These are phyloP conservation scores for Penicillium canariense DNA, from an alignment of 495 filamentous ascomycete genomes.

Conservation along the genomic window DNA sequence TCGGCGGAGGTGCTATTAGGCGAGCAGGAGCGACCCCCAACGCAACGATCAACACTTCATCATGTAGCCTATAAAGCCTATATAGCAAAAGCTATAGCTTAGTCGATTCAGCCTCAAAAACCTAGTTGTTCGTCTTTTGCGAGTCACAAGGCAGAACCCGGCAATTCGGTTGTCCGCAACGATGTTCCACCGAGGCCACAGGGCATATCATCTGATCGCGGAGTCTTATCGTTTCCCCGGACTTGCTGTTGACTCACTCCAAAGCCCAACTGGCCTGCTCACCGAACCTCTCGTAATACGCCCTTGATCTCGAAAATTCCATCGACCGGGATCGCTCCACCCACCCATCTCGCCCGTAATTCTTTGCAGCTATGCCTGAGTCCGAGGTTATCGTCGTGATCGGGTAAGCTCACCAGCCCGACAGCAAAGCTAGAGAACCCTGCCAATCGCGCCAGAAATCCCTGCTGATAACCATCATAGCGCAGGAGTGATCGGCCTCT, in stretches of 20 bases:
- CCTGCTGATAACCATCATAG: slow-evolving; percentile 32
- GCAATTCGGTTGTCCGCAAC: neutral
- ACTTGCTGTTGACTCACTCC: slow-evolving; percentile 7
- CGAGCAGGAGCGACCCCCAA: neutral
- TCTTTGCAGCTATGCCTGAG: slow-evolving; percentile 16
- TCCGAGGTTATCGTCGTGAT: slow-evolving; percentile 45
- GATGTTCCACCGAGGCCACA: neutral
- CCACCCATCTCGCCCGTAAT: neutral
- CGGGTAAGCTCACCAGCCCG: slow-evolving; percentile 30
- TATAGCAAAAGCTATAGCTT: neutral
- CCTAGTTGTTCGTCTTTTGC: neutral
- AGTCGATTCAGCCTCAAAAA: neutral
- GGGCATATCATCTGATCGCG: slow-evolving; percentile 18
- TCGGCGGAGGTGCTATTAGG: neutral
- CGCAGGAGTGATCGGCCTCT: slow-evolving; percentile 59
- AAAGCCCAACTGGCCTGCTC: neutral
- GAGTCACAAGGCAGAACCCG: neutral
- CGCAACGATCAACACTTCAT: neutral
- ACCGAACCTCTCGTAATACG: too few relatives aligned
- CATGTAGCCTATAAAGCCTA: neutral
- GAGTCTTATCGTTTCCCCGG: slow-evolving; percentile 19
- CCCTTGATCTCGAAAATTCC: too few relatives aligned
- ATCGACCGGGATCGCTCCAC: too few relatives aligned
- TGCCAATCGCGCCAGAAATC: too few relatives aligned
- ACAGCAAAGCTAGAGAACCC: neutral